phyloP scores from a whole-genome alignment of 495 filamentous ascomycete species.

The Neurospora sp. region DNA sequence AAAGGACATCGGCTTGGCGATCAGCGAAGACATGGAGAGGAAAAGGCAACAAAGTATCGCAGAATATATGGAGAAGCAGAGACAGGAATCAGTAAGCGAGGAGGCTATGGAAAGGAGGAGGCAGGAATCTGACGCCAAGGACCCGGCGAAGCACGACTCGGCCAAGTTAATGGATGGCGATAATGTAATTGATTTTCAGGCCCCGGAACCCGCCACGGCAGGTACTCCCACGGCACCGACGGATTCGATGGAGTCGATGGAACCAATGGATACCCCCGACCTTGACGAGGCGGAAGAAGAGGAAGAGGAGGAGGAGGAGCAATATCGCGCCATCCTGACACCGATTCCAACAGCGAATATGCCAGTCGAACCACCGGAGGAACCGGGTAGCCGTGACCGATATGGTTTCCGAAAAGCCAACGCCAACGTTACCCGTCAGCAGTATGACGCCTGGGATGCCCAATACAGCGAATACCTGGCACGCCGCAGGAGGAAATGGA shows the following conservation, averaged over 20 bases:
- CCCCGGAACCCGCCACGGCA: background rate
- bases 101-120: conserved; percentile 2
- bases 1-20: conserved; percentile 19
- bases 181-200: conserved; percentile 4
- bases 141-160: conserved; percentile 23
- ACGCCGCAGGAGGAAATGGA: conserved; percentile 73
- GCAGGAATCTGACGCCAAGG: conserved; percentile 3
- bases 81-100: conserved; percentile 4
- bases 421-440: conserved; percentile 60
- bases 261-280: background rate
- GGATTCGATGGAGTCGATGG: background rate
- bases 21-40: conserved; percentile 15
- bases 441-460: conserved; percentile 76
- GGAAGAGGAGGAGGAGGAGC: background rate
- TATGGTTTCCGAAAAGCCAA: conserved; percentile 90
- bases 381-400: conserved; percentile 50
- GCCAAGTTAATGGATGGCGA: conserved; percentile 20
- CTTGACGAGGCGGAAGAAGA: background rate
- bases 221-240: background rate
- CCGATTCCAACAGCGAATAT: conserved; percentile 10
- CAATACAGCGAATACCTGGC: conserved; percentile 59
- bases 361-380: conserved; percentile 22
- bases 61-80: conserved; percentile 1
- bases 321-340: conserved; percentile 1
- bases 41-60: conserved; percentile 1